phyloP scores from a whole-genome alignment of 73 alveolate species.

The Paramecium primaurelia region DNA sequence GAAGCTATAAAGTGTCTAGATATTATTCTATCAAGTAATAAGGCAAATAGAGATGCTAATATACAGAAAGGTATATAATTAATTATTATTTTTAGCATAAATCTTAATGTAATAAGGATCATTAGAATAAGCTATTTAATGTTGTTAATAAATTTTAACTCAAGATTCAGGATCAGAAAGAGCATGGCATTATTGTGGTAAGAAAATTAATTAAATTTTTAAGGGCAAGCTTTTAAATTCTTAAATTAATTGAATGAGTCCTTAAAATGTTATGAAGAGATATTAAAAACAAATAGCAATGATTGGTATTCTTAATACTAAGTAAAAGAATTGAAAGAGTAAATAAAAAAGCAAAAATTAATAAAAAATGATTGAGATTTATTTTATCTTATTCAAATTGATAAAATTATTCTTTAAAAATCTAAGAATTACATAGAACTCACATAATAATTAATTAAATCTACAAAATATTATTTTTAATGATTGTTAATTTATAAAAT shows the following conservation, averaged over 20 bases:
- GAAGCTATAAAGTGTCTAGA: background rate
- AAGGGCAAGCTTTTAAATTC: background rate
- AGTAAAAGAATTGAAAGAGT: background rate
- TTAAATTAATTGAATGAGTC: background rate
- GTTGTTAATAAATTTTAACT: background rate
- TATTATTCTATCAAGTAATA: background rate
- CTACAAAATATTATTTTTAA: too few species aligned
- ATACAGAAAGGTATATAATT: background rate
- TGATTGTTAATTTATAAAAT: too few species aligned
- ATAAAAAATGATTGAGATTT: background rate
- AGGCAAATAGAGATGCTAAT: background rate
- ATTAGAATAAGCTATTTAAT: background rate
- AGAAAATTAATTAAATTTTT: background rate
- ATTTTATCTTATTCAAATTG: background rate
- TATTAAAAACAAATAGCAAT: background rate
- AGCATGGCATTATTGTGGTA: conserved; percentile 27
- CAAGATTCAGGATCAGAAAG: background rate
- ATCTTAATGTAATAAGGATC: background rate
- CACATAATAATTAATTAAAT: too few species aligned
- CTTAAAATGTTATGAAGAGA: background rate
- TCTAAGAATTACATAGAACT: too few species aligned
- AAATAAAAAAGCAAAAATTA: background rate
- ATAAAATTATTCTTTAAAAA: background rate
- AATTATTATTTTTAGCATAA: background rate
- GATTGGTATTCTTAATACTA: background rate